phyloP scores from a whole-genome alignment of 768 basidiomycete genomes.

The Lactarius hengduanensis region DNA sequence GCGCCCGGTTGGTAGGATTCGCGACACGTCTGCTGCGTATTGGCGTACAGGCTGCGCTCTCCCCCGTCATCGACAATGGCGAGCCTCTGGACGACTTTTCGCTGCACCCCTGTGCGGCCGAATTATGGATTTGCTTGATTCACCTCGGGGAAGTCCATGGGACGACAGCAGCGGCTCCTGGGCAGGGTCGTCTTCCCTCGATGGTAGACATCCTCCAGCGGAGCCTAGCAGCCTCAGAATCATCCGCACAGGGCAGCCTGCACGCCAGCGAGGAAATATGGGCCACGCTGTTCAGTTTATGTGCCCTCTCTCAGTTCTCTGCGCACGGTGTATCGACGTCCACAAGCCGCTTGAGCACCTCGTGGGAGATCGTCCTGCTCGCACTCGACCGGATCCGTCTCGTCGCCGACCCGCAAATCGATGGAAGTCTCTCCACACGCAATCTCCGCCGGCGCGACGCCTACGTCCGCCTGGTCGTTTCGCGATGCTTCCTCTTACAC shows the following conservation, averaged over 20 bases:
- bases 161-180: constrained; percentile 22
- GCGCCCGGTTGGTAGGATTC: constrained; percentile 11
- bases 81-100: constrained; percentile 39
- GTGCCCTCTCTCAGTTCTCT: constrained; percentile 78
- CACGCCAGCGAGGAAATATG: constrained; percentile 68
- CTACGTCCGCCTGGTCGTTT: constrained; percentile 67
- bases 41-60: constrained; percentile 50
- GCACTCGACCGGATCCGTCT: constrained; percentile 63
- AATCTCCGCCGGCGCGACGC: constrained; percentile 57
- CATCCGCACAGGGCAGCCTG: constrained; percentile 34
- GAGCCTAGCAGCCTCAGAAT: constrained; percentile 33
- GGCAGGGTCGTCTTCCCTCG: constrained; percentile 46
- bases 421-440: constrained; percentile 39
- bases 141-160: constrained; percentile 38
- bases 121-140: constrained; percentile 74
- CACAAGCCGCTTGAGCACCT: constrained; percentile 44
- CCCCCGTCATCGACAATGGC: constrained; percentile 38
- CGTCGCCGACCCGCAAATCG: constrained; percentile 44
- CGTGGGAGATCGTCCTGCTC: constrained; percentile 63
- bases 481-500: constrained; percentile 71
- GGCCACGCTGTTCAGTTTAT: constrained; percentile 65
- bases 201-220: constrained; percentile 36
- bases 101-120: constrained; percentile 47
- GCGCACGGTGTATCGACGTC: constrained; percentile 46
- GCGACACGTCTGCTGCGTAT: constrained; percentile 46